Conservation (phyloP, 306 rosid species). For the Prosopis cineraria region DNA sequence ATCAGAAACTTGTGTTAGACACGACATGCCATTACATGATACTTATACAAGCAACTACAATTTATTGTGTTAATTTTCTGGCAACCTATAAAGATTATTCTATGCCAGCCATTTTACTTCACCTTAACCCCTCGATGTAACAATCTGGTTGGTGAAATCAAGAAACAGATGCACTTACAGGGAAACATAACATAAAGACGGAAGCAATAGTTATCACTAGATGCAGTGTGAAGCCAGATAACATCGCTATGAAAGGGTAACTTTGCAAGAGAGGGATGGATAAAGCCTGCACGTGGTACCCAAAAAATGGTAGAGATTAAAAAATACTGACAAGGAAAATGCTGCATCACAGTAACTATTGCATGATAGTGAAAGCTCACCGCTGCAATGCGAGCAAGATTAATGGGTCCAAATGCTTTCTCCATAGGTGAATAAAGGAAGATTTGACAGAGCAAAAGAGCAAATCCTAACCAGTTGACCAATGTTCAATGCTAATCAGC, state of each 20-base stretch:
- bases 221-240: conserved; percentile 53
- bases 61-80: not conserved
- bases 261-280: conserved; percentile 68
- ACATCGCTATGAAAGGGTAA: conserved; percentile 54
- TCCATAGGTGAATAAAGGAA: conserved; percentile 53
- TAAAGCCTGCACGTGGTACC: conserved; percentile 48
- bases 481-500: conserved; percentile 17
- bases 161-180: conserved; percentile 53
- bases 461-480: conserved; percentile 51
- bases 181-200: conserved; percentile 43
- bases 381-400: conserved; percentile 48
- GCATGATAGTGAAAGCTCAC: conserved; percentile 46
- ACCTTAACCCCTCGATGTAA: not conserved
- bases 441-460: conserved; percentile 59
- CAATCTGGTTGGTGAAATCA: not conserved
- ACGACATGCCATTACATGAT: no score
- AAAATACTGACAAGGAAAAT: not conserved
- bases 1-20: no score
- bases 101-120: no score
- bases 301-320: not conserved
- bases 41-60: not conserved
- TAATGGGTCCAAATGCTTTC: conserved; percentile 55
- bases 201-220: conserved; percentile 49
- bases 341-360: not conserved
- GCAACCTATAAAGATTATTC: no score